A percentile compares a stretch with the other conserved stretches of the same genome.
These are phyloP conservation scores for Choanephora cucurbitarum DNA, from an alignment of 371 early-diverging fungal species.

Conservation along the genomic window DNA sequence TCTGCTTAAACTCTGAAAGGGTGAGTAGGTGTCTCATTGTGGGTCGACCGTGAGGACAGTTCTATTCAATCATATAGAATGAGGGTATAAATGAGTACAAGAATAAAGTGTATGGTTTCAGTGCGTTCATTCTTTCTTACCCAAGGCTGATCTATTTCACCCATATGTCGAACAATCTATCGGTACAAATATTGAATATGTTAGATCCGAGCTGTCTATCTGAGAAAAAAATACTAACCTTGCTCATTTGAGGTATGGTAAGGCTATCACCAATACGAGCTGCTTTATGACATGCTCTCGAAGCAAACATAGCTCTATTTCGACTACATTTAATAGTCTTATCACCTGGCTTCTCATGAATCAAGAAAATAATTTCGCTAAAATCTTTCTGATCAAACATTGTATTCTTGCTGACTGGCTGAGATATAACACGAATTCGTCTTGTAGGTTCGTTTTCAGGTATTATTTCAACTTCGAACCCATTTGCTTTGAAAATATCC, in stretches of 20 bases:
- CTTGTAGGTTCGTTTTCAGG: constrained; percentile 58
- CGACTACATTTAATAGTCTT: constrained; percentile 63
- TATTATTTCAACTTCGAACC: constrained; percentile 74
- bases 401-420: constrained; percentile 65
- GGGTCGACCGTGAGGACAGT: constrained; percentile 98
- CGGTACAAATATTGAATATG: constrained; percentile 6
- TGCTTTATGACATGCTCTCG: constrained; percentile 76
- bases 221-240: constrained; percentile 27
- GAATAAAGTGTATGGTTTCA: background rate
- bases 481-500: constrained; percentile 74
- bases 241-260: constrained; percentile 66
- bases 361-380: constrained; percentile 67
- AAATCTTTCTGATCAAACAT: constrained; percentile 68
- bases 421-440: constrained; percentile 64
- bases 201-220: background rate
- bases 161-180: constrained; percentile 75
- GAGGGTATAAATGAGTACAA: background rate
- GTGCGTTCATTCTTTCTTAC: constrained; percentile 34
- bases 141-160: constrained; percentile 89
- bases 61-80: constrained; percentile 61
- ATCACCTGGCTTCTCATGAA: constrained; percentile 47
- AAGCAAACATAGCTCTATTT: constrained; percentile 71
- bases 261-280: constrained; percentile 83
- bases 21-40: constrained; percentile 84
- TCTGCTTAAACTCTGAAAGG: constrained; percentile 20